Base-by-base conservation (phyloP, 768 basidiomycete genomes). In the Udeniomyces megalosporus region DNA sequence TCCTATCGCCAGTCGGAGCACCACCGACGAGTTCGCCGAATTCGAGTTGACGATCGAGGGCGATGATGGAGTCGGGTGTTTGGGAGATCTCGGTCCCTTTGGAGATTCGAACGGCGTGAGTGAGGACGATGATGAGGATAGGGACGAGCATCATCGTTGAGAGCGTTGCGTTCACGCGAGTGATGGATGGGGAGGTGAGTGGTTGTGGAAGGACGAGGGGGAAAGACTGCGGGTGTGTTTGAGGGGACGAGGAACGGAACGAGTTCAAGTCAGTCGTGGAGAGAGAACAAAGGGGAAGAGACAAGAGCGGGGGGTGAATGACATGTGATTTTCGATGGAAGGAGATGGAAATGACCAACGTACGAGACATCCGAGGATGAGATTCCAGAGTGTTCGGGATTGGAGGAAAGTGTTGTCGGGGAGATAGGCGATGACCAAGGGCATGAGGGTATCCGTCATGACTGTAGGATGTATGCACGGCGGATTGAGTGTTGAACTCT, bases 21-120 rank as follows among this genome's bases (percentile, higher is more conserved):
- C 62, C 58, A n/a, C 56, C 62, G 14, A 64, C 24, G 44, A 64
- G 15, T 2, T 28, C 38, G 7, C 62, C 62, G 20, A 64, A 64
- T 5, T 57, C 31, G 11, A 12, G 32, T n/a, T n/a, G n/a, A 3
- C 51, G 28, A 8, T 35, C 56, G 32, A 38, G 20, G 3, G 28
- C 20, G 6, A 35, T n/a, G 4, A 44, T 22, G 11, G 49, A 24
- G 24, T 47, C n/a, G 5, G 22, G 32, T 2, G 29, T 47, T 15
- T 22, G 38, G 22, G 11, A 32, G 7, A 50, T 47, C 4, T 38
- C 61, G 34, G 58, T 34, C 44, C 32, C 54, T 42, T 59, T 59
- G 62, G 50, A 55, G 49, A 64, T 48, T 14, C 12, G 22, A n/a
- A 64, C 57, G 44, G 57, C 32, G 38, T 42, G 38, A n/a, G 51